Evolutionary conservation across 345 rosid species (phyloP).

Genomic region (Anastatica hierochuntica): DNA sequence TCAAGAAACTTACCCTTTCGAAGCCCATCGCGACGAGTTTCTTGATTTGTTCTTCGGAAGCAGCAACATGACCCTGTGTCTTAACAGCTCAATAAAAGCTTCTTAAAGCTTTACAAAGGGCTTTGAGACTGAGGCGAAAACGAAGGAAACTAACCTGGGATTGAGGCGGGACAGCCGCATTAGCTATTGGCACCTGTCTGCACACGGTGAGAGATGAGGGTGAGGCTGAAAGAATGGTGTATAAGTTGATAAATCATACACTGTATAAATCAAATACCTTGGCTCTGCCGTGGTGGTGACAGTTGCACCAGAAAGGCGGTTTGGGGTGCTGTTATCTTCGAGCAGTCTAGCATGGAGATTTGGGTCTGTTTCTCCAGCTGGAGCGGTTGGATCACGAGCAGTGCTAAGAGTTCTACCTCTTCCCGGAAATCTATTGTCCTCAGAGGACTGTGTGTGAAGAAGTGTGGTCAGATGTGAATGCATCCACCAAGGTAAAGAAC

Average conservation of each 20-base stretch:
- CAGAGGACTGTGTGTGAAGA: conserved; percentile 37
- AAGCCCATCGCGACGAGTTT: conserved; percentile 91
- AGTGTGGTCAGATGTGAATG: conserved; percentile 4
- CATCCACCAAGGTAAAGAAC: neutral
- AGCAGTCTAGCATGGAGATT: conserved; percentile 74
- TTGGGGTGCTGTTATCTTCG: conserved; percentile 41
- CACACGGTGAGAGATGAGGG: neutral
- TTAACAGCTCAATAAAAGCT: neutral
- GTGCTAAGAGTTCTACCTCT: conserved; percentile 64
- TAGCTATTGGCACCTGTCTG: conserved; percentile 23
- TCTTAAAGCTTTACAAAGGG: neutral
- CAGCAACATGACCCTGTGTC: conserved; percentile 35
- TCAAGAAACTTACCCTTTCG: conserved; percentile 51
- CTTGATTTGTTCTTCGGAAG: conserved; percentile 62
- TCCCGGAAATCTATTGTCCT: conserved; percentile 78
- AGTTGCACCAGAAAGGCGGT: conserved; percentile 30
- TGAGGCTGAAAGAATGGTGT: neutral
- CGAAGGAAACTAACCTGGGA: conserved; percentile 37
- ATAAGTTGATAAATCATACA: neutral
- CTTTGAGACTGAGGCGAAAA: neutral
- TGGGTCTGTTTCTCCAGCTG: conserved; percentile 46
- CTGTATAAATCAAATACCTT: conserved; percentile 28
- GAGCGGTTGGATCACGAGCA: conserved; percentile 30
- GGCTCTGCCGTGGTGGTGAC: conserved; percentile 28
- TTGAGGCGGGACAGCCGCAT: conserved; percentile 22